Evolutionary conservation across 2,329 filamentous ascomycete species (phyloP).

Genomic region (Fusarium pseudograminearum): DNA sequence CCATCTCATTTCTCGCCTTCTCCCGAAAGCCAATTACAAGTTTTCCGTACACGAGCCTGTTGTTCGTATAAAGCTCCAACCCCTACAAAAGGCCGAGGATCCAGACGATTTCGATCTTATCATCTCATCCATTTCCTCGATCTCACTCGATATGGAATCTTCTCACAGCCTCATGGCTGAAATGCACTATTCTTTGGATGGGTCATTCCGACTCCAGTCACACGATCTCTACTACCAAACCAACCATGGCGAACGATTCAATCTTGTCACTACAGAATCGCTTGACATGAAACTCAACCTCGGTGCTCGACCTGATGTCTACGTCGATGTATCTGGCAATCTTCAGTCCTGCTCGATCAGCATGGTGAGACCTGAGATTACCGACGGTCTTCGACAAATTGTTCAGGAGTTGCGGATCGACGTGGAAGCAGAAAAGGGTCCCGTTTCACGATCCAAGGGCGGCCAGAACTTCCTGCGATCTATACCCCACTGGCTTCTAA

Average conservation of each 20-base stretch:
- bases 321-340: constrained; percentile 82
- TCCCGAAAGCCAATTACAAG: constrained; percentile 95
- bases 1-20: constrained; percentile 85
- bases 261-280: constrained; percentile 87
- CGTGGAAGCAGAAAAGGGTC: constrained; percentile 70
- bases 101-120: constrained; percentile 92
- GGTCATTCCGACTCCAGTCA: constrained; percentile 84
- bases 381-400: constrained; percentile 91
- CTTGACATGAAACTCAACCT: constrained; percentile 89
- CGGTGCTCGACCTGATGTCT: constrained; percentile 85
- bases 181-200: constrained; percentile 86
- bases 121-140: constrained; percentile 93
- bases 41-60: constrained; percentile 98
- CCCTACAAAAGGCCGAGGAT: constrained; percentile 73
- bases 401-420: constrained; percentile 83
- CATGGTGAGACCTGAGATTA: constrained; percentile 92
- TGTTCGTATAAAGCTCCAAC: constrained; percentile 86
- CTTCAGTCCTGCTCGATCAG: constrained; percentile 90
- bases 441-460: constrained; percentile 60
- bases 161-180: constrained; percentile 91
- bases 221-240: constrained; percentile 97
- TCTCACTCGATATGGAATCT: constrained; percentile 93
- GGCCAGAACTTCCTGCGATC: constrained; percentile 79
- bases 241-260: constrained; percentile 82
- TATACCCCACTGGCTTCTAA: constrained; percentile 85